Base-by-base conservation (phyloP, 257 asterid genomes). In the Paulownia fortunei region DNA sequence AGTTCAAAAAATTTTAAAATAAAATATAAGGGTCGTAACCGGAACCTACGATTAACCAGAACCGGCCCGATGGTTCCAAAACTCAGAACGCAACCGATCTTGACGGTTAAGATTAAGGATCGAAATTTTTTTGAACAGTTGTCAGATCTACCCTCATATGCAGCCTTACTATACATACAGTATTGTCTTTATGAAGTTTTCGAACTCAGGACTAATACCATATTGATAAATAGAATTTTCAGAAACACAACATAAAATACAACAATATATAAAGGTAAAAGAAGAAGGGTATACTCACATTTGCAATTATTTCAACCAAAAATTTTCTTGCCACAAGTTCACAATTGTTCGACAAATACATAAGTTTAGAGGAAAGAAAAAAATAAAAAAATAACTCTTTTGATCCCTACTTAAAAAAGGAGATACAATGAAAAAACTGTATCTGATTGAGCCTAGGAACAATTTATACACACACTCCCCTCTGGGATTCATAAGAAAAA, bases 401-500 rank as follows among this genome's bases (percentile, higher is more conserved):
- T 18, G 51, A 19, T 58, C n/a, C 59, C 78, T 60, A 39, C 47
- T 32, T 21, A 19, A 49, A 18, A 27, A 42, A 58, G 27, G 12
- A 54, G 34, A 52, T 76, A 23, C 41, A 65, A 73, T 73, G 65
- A 73, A 73, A 39, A 68, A 79, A 64, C 72, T 8, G 74, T 56
- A 42, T 34, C 46, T 26, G 41, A 24, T 51, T n/a, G 10, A 27
- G 18, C 71, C 79, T 66, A 54, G 19, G 24, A 73, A 42, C 42
- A 54, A 59, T 36, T 49, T 72, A 60, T 70, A 73, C 66, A 80
- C 76, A 80, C 80, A 44, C 39, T n/a, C 79, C 26, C 37, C 27
- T 64, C 82, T 39, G 42, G 64, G 9, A 39, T 24, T 23, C 82
- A 79, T 52, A 39, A 3, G 32, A 76, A 24, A 16, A 39, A 76